Percentiles rank a stretch among this genome's conserved stretches.
phyloP scores from a whole-genome alignment of 129 eudicot genomes.

The Scalesia atractyloides region DNA sequence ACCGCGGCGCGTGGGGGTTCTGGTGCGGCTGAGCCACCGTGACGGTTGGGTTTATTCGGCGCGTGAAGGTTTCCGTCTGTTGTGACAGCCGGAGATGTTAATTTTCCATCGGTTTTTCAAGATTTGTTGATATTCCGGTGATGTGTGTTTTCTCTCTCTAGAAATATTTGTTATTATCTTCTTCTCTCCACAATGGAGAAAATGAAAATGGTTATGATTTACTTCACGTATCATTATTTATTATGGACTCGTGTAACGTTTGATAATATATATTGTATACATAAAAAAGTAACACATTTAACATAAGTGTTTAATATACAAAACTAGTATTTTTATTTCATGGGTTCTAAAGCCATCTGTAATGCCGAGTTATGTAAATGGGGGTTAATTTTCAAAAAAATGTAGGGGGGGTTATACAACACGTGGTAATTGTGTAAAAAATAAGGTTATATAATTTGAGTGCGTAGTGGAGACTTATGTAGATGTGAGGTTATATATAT shows the following conservation, averaged over 20 bases:
- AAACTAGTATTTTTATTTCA: too few relatives aligned
- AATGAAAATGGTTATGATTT: not conserved
- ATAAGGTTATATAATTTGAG: too few relatives aligned
- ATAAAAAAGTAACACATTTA: too few relatives aligned
- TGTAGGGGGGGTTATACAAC: too few relatives aligned
- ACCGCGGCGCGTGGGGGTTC: constrained; percentile 4
- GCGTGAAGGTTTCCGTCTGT: constrained; percentile 2
- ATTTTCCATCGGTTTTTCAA: not conserved
- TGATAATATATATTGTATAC: too few relatives aligned
- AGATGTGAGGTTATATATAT: too few relatives aligned
- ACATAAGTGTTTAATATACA: too few relatives aligned
- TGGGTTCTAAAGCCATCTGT: too few relatives aligned
- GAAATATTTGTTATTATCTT: not conserved
- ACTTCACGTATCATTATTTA: not conserved
- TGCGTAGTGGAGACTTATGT: too few relatives aligned
- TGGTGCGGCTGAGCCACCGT: constrained; percentile 10
- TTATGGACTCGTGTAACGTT: not conserved
- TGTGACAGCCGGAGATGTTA: not conserved
- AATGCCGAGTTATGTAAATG: too few relatives aligned
- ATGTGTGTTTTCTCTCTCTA: not conserved
- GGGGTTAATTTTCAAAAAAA: too few relatives aligned
- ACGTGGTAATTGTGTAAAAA: too few relatives aligned
- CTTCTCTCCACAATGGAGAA: constrained; percentile 2
- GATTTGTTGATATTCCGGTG: constrained; percentile 1
- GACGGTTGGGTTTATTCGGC: not conserved